Percentiles rank a stretch among this genome's conserved stretches.
Evolutionary conservation across 495 filamentous ascomycete species (phyloP).

Genomic region (Hyaloscypha variabilis): DNA sequence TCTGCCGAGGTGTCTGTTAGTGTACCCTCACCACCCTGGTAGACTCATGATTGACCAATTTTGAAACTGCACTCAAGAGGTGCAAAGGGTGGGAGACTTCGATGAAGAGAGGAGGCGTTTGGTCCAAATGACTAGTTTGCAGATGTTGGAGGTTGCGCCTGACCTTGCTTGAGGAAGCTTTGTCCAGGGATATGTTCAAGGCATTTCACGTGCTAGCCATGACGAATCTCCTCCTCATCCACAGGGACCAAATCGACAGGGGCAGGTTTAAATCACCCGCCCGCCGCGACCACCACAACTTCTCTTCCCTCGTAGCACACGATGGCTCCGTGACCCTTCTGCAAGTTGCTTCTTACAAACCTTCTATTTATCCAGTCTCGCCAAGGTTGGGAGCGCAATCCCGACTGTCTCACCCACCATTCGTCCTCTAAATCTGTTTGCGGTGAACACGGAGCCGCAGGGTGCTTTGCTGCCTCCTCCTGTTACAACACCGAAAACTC

Average conservation of each 20-base stretch:
- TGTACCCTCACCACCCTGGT: no score
- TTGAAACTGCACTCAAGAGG: no score
- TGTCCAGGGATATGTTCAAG: no score
- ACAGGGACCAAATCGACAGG: neutral
- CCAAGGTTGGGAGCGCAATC: slow-evolving; percentile 32
- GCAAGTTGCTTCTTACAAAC: neutral
- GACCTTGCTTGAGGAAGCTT: no score
- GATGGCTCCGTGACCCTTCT: slow-evolving; percentile 13
- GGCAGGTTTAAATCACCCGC: neutral
- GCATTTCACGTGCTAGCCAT: slow-evolving; percentile 4
- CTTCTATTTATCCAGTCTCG: slow-evolving; percentile 11
- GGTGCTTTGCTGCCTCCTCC: slow-evolving; percentile 27
- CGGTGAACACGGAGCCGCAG: slow-evolving; percentile 30
- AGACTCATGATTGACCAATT: no score
- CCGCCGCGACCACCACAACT: neutral
- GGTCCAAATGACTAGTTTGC: no score
- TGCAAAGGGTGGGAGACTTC: no score
- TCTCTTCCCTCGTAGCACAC: neutral
- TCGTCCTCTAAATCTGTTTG: slow-evolving; percentile 28
- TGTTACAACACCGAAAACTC: slow-evolving; percentile 30
- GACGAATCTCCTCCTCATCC: neutral
- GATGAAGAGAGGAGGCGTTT: no score
- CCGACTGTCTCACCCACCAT: slow-evolving; percentile 25
- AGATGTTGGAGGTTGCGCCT: neutral
- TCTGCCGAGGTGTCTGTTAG: no score